Base-by-base conservation (phyloP, 176 grass and related monocot species). In the Juncus inflexus region DNA sequence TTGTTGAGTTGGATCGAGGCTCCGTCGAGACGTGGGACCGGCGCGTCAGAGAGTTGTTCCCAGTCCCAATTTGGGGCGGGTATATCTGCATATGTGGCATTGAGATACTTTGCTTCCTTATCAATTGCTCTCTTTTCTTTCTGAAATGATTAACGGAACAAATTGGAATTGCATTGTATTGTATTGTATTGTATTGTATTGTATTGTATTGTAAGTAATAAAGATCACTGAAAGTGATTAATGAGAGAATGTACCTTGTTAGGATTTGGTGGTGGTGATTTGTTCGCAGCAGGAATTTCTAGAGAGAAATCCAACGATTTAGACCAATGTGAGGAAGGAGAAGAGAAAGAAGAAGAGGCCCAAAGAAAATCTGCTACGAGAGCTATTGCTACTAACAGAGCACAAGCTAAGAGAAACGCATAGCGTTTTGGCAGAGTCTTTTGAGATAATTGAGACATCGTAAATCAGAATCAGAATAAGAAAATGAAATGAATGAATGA, bases 21-120 rank as follows among this genome's bases (percentile, higher is more conserved):
- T 19, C 91, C 81, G 62, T 90, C 84, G 19, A 90, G 91, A 61
- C 87, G 87, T 9, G 91, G 84, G 15, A 96, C 84, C 3, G 87
- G 84, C 15, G 91, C 91, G 12, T 78, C 58, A 6, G 79, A 65
- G 84, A 96, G 85, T 81, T 96, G 78, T 76, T 96, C 81, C 87
- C 84, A 90, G 12, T 78, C 73, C 79, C 74, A 86, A 37, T 38
- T 51, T 12, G 84, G 87, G 38, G 91, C 84, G 0, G 73, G 84
- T 10, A 96, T 62, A 63, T 90, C 84, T 9, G 84, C 81, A 64
- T 62, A 96, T 8, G 91, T 96, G 13, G 87, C 81, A 52, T 96
- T 90, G 6, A 90, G 84, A 63, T 14, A 13, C 69, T 45, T 58
- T 4, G 5, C 12, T 5, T 13, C 37, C 58, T 69, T 77, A 3